A percentile compares a stretch with the other conserved stretches of the same genome.
These are phyloP conservation scores for Alternaria burnsii DNA, from an alignment of 2,329 filamentous ascomycete genomes.

Conservation along the genomic window DNA sequence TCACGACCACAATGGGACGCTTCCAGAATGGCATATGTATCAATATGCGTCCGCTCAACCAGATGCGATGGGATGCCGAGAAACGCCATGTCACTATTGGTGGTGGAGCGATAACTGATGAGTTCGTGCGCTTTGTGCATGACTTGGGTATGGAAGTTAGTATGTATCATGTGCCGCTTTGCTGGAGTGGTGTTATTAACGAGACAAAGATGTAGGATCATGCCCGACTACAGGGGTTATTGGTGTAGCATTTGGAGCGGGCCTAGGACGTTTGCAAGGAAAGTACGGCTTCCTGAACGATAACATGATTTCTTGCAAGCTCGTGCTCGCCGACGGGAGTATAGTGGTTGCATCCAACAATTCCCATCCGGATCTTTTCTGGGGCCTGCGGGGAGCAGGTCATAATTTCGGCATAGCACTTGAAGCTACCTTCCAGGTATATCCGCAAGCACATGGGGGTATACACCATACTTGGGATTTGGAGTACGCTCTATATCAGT, in stretches of 20 bases:
- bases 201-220: constrained; percentile 5
- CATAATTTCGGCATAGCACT: constrained; percentile 13
- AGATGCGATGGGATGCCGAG: constrained; percentile 9
- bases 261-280: constrained; percentile 12
- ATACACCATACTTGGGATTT: constrained; percentile 15
- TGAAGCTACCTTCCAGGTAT: constrained; percentile 9
- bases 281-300: constrained; percentile 15
- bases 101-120: constrained; percentile 10
- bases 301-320: constrained; percentile 13
- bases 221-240: constrained; percentile 15
- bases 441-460: constrained; percentile 6
- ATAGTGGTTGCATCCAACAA: neutral
- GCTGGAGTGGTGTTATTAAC: neutral
- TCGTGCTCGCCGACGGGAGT: constrained; percentile 7
- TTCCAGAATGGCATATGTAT: constrained; percentile 14
- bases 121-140: constrained; percentile 12
- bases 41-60: constrained; percentile 13
- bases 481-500: constrained; percentile 9
- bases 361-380: constrained; percentile 4
- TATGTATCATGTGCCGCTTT: neutral
- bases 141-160: constrained; percentile 14
- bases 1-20: constrained; percentile 10
- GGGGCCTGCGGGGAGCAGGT: constrained; percentile 9
- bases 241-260: constrained; percentile 13
- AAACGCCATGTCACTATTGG: neutral